Evolutionary conservation across 2,329 filamentous ascomycete genomes (phyloP), one percentile per base, ranked within the genome.

Genomic region (Botrytis byssoidea): DNA sequence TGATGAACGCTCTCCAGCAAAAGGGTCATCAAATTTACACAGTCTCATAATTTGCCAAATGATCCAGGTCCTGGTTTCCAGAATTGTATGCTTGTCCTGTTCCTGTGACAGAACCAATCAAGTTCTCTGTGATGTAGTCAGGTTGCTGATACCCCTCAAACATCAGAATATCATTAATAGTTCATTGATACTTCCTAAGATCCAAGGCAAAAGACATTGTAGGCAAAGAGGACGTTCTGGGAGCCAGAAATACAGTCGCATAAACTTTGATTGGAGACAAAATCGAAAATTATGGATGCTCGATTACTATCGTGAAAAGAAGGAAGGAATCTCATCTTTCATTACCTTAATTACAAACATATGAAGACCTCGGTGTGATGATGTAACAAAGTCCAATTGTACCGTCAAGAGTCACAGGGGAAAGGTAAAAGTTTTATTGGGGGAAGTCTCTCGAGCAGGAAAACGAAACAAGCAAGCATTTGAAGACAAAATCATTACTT

Each of bases 401-500:
- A 22, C 2, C 1, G 16, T 16, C 14, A 18, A 22, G 44, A 66
- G 6, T 7, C 14, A 25, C 10, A 48, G 4, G 25, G 16, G 3
- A 48, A 37, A 35, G 3, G 51, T 14, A 20, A 1, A 25, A 20
- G 0, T 37, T 10, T 6, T 12, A 8, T 20, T 3, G 3, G 14
- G 4, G 42, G 9, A 22, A 22, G 3, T 18, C 5, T 55, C 18
- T 64, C 4, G 25, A 12, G 4, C 12, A n/a, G 4, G 1, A 51
- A 61, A 14, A 22, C 14, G 44, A 4, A 66, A n/a, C 1, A 7
- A 40, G 4, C 0, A 67, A 37, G 22, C 2, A 0, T 67, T 18
- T 25, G 4, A 3, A 4, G 14, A 7, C 4, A 5, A 1, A 3
- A n/a, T n/a, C 8, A 1, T 37, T 37, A 3, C 7, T 20, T n/a